These are phyloP conservation scores for Lactarius sanguifluus DNA, from an alignment of 768 basidiomycete species.

Conservation along the genomic window DNA sequence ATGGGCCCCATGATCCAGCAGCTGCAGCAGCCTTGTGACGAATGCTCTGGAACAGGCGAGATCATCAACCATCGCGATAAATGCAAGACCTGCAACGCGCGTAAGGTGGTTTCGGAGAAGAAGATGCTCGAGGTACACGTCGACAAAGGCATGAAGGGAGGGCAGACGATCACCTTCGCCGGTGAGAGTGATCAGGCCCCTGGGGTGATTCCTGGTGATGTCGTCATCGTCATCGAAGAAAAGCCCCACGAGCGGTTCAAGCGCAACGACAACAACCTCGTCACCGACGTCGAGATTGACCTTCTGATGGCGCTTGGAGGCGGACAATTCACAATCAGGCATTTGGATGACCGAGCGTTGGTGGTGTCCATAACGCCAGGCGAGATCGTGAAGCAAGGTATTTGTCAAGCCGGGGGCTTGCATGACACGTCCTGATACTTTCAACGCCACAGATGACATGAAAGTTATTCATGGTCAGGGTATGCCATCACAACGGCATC, in stretches of 20 bases:
- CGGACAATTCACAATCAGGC: constrained; percentile 85
- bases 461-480: constrained; percentile 94
- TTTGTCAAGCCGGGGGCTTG: constrained; percentile 34
- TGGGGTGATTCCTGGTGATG: constrained; percentile 86
- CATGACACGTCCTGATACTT: not conserved
- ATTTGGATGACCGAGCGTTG: constrained; percentile 90
- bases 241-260: constrained; percentile 88
- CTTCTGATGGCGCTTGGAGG: constrained; percentile 91
- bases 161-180: constrained; percentile 82
- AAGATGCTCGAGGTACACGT: constrained; percentile 97
- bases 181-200: constrained; percentile 95
- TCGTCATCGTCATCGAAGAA: constrained; percentile 92
- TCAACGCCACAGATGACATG: constrained; percentile 59
- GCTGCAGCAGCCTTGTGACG: constrained; percentile 92
- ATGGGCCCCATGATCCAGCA: constrained; percentile 99
- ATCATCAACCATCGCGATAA: constrained; percentile 91
- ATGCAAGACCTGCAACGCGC: constrained; percentile 90
- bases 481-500: constrained; percentile 98
- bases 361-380: constrained; percentile 83
- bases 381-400: constrained; percentile 92
- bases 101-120: constrained; percentile 92
- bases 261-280: constrained; percentile 84
- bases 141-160: constrained; percentile 97
- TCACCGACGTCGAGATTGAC: constrained; percentile 87
- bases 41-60: constrained; percentile 93